phyloP scores from a whole-genome alignment of 441 rosid genomes.

The Corymbia citriodora region DNA sequence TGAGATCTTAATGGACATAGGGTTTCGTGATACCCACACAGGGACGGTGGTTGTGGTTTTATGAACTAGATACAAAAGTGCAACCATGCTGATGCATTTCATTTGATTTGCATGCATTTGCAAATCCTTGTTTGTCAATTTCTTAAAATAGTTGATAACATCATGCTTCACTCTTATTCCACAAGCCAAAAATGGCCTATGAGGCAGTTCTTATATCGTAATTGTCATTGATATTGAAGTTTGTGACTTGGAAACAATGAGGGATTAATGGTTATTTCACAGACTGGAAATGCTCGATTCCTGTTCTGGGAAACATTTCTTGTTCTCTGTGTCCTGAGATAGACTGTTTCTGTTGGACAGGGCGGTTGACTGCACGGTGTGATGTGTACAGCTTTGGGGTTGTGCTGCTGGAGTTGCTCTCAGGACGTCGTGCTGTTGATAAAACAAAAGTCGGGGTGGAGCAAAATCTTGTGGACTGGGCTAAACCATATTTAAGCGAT shows the following conservation, averaged over 20 bases:
- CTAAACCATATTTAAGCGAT: constrained; percentile 42
- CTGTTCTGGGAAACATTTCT: background rate
- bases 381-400: constrained; percentile 80
- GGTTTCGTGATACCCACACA: background rate
- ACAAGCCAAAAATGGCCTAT: background rate
- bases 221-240: background rate
- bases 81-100: background rate
- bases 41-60: background rate
- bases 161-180: background rate
- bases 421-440: constrained; percentile 50
- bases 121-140: background rate
- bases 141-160: background rate
- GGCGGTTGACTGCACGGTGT: constrained; percentile 54
- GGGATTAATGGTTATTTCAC: background rate
- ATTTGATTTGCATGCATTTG: background rate
- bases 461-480: constrained; percentile 65
- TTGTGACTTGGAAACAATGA: background rate
- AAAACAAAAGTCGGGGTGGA: constrained; percentile 37
- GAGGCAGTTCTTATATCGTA: background rate
- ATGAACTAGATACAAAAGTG: background rate
- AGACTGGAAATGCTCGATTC: background rate
- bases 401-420: constrained; percentile 60
- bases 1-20: background rate
- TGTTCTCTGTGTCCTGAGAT: background rate
- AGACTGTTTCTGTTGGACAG: constrained; percentile 23